Percentiles rank a stretch among this genome's conserved stretches.
phyloP scores from a whole-genome alignment of 805 yeast species.

The Kurtzmaniella fragi region DNA sequence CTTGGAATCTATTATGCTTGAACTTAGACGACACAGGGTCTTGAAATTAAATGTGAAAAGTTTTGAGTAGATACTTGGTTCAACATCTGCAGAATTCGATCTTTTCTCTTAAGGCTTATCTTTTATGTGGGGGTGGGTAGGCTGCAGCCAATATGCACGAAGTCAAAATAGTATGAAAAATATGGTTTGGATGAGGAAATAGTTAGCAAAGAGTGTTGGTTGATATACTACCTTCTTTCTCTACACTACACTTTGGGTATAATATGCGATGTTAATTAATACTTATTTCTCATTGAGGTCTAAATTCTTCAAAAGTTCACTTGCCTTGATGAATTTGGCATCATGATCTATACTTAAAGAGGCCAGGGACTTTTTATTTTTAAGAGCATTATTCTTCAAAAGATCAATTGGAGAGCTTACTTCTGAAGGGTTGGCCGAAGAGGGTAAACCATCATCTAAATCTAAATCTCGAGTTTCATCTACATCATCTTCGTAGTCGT shows the following conservation, averaged over 20 bases:
- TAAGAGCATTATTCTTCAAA: not conserved
- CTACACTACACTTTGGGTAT: too few relatives aligned
- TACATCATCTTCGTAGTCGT: slow-evolving; percentile 10
- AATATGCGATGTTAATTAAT: too few relatives aligned
- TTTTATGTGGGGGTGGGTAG: not conserved
- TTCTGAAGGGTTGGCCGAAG: not conserved
- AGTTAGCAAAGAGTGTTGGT: too few relatives aligned
- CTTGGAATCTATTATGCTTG: too few relatives aligned
- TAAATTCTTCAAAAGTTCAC: slow-evolving; percentile 2
- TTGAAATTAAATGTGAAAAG: too few relatives aligned
- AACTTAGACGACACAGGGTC: too few relatives aligned
- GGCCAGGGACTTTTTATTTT: not conserved
- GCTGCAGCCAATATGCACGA: not conserved
- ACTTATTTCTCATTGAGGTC: slow-evolving; percentile 1
- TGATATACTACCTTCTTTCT: too few relatives aligned
- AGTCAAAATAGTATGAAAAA: not conserved
- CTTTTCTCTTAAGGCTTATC: too few relatives aligned
- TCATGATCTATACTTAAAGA: slow-evolving; percentile 1
- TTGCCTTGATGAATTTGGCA: slow-evolving; percentile 4
- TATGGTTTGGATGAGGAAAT: too few relatives aligned
- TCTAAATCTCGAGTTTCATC: slow-evolving; percentile 10
- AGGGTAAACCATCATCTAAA: slow-evolving; percentile 6
- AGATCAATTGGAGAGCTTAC: not conserved
- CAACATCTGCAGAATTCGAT: too few relatives aligned
- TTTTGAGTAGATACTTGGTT: too few relatives aligned